Percentiles rank a stretch among this genome's conserved stretches.
Conservation (phyloP, 179 eudicot species). For the Patellifolia procumbens region DNA sequence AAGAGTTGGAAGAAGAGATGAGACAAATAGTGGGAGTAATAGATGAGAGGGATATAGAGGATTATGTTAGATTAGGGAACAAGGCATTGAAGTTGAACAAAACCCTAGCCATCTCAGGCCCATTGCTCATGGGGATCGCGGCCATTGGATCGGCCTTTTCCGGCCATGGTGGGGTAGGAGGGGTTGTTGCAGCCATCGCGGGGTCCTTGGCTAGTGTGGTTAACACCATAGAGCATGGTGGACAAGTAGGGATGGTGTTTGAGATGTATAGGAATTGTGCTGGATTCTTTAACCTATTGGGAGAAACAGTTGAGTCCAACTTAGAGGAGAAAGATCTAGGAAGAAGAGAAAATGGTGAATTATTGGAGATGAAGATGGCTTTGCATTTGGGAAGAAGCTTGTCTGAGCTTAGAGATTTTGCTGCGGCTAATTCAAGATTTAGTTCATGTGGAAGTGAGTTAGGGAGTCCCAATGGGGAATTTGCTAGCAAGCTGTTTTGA, state of each 20-base stretch:
- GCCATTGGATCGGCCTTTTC: slow-evolving; percentile 45
- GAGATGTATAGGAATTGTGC: slow-evolving; percentile 72
- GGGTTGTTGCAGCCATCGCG: slow-evolving; percentile 36
- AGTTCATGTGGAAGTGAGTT: slow-evolving; percentile 5
- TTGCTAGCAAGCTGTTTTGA: slow-evolving; percentile 40
- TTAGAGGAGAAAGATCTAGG: slow-evolving; percentile 38
- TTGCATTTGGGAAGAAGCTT: slow-evolving; percentile 69
- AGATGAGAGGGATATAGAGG: slow-evolving; percentile 44
- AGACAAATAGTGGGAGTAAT: slow-evolving; percentile 37
- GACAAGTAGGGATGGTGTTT: slow-evolving; percentile 77
- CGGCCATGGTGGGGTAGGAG: slow-evolving; percentile 41
- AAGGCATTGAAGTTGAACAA: slow-evolving; percentile 60
- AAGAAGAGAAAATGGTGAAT: slow-evolving; percentile 52
- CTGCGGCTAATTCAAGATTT: slow-evolving; percentile 27
- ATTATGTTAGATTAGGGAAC: slow-evolving; percentile 47
- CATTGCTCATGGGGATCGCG: slow-evolving; percentile 54
- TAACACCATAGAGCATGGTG: slow-evolving; percentile 62
- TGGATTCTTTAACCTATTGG: slow-evolving; percentile 50
- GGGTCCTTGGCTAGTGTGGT: slow-evolving; percentile 53
- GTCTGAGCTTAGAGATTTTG: slow-evolving; percentile 52
- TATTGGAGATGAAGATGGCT: slow-evolving; percentile 65
- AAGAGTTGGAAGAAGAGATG: slow-evolving; percentile 50
- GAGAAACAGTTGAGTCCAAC: slow-evolving; percentile 41
- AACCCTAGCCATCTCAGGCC: slow-evolving; percentile 45
- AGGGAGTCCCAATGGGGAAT: slow-evolving; percentile 25